Percentiles rank a stretch among this genome's conserved stretches.
phyloP scores from a whole-genome alignment of 192 early-diverging fungal species.

The Mortierella alpina region DNA sequence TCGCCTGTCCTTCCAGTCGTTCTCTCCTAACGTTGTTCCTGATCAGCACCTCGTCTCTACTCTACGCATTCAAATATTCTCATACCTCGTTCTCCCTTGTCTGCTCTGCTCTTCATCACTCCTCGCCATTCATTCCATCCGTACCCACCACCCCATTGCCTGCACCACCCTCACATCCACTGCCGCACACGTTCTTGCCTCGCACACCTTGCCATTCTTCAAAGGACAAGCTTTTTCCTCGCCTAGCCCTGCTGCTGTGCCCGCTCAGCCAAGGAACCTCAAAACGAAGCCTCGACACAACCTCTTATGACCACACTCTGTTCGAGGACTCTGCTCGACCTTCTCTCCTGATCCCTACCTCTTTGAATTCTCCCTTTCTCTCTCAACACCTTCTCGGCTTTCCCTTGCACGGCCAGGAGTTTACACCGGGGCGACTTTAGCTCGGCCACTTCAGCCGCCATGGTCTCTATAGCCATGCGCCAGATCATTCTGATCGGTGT shows the following conservation, averaged over 20 bases:
- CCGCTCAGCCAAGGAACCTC: too few species aligned
- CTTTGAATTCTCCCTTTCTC: too few species aligned
- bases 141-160: background rate
- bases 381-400: too few species aligned
- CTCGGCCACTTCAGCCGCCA: slow-evolving; percentile 5
- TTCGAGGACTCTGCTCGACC: too few species aligned
- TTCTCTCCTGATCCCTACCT: too few species aligned
- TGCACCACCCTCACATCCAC: background rate
- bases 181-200: background rate
- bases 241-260: background rate
- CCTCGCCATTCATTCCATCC: background rate
- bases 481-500: slow-evolving; percentile 55
- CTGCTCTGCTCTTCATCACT: background rate
- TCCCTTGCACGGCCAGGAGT: too few species aligned
- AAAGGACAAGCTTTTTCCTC: background rate
- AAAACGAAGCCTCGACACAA: too few species aligned
- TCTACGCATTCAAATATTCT: background rate
- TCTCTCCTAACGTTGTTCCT: slow-evolving; percentile 6
- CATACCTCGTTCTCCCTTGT: background rate
- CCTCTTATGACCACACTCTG: too few species aligned
- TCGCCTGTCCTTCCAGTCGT: background rate
- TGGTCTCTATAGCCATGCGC: slow-evolving; percentile 52
- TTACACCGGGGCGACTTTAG: too few species aligned
- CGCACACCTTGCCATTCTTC: background rate
- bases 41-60: background rate